Percentiles rank a stretch among this genome's conserved stretches.
Conservation (phyloP, 2,329 filamentous ascomycete genomes). For the Trichoderma koningiopsis region DNA sequence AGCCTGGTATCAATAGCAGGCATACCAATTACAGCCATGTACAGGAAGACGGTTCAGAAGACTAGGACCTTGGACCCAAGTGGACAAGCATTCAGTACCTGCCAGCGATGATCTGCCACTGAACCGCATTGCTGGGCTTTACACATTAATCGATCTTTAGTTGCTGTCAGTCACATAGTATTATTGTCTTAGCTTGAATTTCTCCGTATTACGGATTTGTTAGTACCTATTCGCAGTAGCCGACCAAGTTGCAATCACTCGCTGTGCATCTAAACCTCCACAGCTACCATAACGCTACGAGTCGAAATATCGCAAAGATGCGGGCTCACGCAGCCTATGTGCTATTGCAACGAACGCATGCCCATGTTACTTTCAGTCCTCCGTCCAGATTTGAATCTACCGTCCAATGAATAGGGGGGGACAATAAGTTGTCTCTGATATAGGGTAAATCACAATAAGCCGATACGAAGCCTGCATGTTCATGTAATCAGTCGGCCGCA, state of each 20-base stretch:
- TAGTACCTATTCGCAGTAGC: no score
- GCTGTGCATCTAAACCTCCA: not conserved
- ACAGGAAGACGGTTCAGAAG: not conserved
- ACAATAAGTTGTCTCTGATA: not conserved
- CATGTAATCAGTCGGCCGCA: not conserved
- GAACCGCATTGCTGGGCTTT: not conserved
- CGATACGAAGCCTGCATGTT: not conserved
- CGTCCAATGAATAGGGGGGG: not conserved
- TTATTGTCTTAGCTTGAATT: not conserved
- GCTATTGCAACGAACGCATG: not conserved
- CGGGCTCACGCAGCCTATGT: not conserved
- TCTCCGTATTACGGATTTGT: not conserved
- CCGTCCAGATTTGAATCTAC: not conserved
- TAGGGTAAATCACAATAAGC: not conserved
- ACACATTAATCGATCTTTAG: not conserved
- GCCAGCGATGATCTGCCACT: not conserved
- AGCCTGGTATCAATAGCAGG: not conserved
- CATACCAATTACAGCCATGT: not conserved
- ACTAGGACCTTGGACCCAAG: not conserved
- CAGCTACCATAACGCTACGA: not conserved
- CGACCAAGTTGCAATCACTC: not conserved
- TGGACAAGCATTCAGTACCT: not conserved
- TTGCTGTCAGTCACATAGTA: not conserved
- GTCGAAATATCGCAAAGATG: not conserved
- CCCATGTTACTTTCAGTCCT: not conserved